These are phyloP conservation scores for Alternaria alternata DNA, from an alignment of 2,329 filamentous ascomycete species.

Conservation along the genomic window DNA sequence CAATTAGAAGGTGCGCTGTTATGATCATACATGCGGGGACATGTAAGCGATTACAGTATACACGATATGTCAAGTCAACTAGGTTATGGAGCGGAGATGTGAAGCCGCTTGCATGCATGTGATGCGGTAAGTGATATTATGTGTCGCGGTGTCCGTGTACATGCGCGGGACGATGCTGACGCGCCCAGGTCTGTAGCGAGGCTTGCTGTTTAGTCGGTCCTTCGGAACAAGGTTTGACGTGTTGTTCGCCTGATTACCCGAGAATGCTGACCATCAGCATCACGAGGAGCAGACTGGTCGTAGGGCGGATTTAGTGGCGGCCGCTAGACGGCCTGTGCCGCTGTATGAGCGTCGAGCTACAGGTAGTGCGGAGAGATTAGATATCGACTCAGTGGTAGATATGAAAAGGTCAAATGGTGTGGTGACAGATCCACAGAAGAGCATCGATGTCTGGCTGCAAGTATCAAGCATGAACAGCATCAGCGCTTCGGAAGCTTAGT, in stretches of 20 bases:
- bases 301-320: background rate
- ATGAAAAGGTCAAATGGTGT: background rate
- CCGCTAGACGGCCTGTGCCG: conserved; percentile 1
- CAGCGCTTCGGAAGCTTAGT: background rate
- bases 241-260: conserved; percentile 5
- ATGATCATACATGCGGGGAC: background rate
- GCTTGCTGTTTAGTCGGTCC: conserved; percentile 1
- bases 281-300: background rate
- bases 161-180: conserved; percentile 12
- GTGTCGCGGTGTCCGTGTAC: background rate
- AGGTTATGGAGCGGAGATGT: background rate
- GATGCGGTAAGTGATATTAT: background rate
- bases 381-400: background rate
- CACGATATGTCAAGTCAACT: background rate
- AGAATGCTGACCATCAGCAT: conserved; percentile 1
- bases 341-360: background rate
- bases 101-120: background rate
- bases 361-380: background rate
- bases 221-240: background rate
- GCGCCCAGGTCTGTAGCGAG: background rate
- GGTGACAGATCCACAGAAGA: background rate
- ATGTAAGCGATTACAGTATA: background rate
- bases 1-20: background rate
- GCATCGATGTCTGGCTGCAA: background rate
- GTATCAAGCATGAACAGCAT: background rate